Evolutionary conservation across 495 filamentous ascomycete species (phyloP), one percentile per base, ranked within the genome.

Genomic region (Lasiosphaeria ovina): DNA sequence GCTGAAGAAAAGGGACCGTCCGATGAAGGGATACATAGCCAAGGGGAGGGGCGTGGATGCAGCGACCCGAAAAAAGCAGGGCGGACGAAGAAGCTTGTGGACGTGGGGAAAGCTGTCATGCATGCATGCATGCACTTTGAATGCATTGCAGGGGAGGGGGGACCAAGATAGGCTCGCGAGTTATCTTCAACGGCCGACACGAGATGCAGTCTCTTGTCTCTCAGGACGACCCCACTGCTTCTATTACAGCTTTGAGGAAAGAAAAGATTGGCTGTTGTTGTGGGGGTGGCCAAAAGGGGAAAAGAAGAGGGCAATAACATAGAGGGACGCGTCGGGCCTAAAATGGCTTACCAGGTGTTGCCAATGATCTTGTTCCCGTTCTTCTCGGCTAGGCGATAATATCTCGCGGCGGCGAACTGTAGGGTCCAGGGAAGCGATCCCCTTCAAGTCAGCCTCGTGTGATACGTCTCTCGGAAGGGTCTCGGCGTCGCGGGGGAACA

Each of bases 381-480:
- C 68, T 89, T 75, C 77, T 98, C 94, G 42, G 94, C 94, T 64
- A 92, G 82, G 64, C 93, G 91, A 73, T 96, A 92, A 77, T 96
- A 98, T 79, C 89, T 89, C 59, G 95, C 95, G 51, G 93, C 87
- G 72, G 83, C 85, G 75, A 84, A 92, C 91, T 95, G 77, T 70
- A 24, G 24, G 24, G 24, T 24, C 24, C 24, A 24, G 24, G 24
- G 65, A 44, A 59, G 66, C 59, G 9, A 12, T 44, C 56, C 55
- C 57, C 8, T 24, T 24, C 44, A 58, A 52, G 74, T 78, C 77
- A 79, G 75, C 71, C 68, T 71, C 69, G 71, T 75, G 57, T 68
- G 60, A 69, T 57, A 63, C 47, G 49, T 58, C 56, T 48, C 53
- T 36, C 35, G 38, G 48, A 59, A 59, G 62, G 36, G 10, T 17